phyloP scores from a whole-genome alignment of 495 filamentous ascomycete genomes.

The Aspergillus steynii region DNA sequence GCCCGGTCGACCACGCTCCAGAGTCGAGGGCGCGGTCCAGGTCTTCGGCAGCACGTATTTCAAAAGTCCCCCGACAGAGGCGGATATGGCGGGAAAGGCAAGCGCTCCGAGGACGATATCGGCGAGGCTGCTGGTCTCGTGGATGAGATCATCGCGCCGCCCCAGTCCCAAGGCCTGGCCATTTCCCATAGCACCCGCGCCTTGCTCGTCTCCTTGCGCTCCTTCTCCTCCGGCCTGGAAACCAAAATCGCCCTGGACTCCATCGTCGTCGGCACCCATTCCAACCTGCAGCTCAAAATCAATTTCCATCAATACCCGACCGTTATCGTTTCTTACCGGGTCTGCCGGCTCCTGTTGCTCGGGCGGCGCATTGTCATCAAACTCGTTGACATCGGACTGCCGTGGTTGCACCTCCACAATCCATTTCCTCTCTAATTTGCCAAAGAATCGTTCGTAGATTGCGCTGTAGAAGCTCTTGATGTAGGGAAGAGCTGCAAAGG shows the following conservation, averaged over 20 bases:
- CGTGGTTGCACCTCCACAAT: slow-evolving; percentile 65
- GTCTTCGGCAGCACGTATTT: slow-evolving; percentile 60
- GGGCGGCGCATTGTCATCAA: slow-evolving; percentile 45
- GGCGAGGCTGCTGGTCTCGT: slow-evolving; percentile 52
- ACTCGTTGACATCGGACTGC: slow-evolving; percentile 45
- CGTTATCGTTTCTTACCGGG: slow-evolving; percentile 41
- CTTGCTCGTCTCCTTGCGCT: slow-evolving; percentile 28
- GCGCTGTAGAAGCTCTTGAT: slow-evolving; percentile 65
- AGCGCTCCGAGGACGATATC: slow-evolving; percentile 63
- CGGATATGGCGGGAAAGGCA: slow-evolving; percentile 61
- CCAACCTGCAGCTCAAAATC: slow-evolving; percentile 46
- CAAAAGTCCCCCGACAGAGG: slow-evolving; percentile 67
- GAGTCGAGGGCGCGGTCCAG: slow-evolving; percentile 52
- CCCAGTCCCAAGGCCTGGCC: slow-evolving; percentile 35
- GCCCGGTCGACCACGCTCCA: slow-evolving; percentile 48
- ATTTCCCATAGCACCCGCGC: slow-evolving; percentile 23
- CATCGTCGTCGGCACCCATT: slow-evolving; percentile 38
- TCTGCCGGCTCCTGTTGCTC: slow-evolving; percentile 42
- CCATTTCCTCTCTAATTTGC: slow-evolving; percentile 63
- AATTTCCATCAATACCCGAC: slow-evolving; percentile 47
- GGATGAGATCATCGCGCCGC: slow-evolving; percentile 47
- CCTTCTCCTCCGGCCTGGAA: slow-evolving; percentile 23
- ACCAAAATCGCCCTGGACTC: slow-evolving; percentile 16
- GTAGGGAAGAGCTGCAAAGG: slow-evolving; percentile 66
- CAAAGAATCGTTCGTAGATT: slow-evolving; percentile 66